Evolutionary conservation across 192 early-diverging fungal species (phyloP).

Genomic region (Radiomyces spectabilis): DNA sequence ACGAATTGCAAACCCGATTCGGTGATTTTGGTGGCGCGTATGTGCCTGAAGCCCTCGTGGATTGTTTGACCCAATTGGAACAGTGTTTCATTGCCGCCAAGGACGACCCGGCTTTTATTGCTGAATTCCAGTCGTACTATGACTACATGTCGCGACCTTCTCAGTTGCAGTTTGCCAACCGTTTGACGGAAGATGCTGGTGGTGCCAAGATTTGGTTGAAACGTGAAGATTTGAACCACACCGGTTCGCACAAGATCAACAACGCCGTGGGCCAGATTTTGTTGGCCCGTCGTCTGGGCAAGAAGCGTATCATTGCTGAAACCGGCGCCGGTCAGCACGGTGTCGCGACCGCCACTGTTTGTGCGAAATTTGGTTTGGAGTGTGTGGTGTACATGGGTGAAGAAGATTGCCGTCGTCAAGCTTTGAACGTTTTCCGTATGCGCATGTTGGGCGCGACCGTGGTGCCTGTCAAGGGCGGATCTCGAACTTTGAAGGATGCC

Average conservation of each 20-base stretch:
- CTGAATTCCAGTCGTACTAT: constrained; percentile 85
- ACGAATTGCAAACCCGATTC: constrained; percentile 70
- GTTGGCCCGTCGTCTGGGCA: constrained; percentile 90
- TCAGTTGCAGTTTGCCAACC: constrained; percentile 79
- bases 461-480: constrained; percentile 71
- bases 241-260: constrained; percentile 99
- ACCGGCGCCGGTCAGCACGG: constrained; percentile 99
- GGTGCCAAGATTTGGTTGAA: constrained; percentile 97
- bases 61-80: constrained; percentile 88
- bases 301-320: constrained; percentile 96
- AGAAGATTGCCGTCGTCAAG: constrained; percentile 90
- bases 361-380: constrained; percentile 95
- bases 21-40: constrained; percentile 97
- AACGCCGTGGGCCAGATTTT: constrained; percentile 94
- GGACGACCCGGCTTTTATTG: constrained; percentile 88
- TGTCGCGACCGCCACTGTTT: constrained; percentile 95
- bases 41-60: constrained; percentile 94
- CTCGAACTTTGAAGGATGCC: constrained; percentile 92
- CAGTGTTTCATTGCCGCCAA: constrained; percentile 71
- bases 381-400: constrained; percentile 98
- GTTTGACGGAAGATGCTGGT: constrained; percentile 64
- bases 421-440: constrained; percentile 95
- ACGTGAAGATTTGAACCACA: constrained; percentile 98
- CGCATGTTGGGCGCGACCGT: constrained; percentile 89
- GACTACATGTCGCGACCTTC: constrained; percentile 91